These are phyloP conservation scores for Yarrowia galli DNA, from an alignment of 1,139 yeast species.

Conservation along the genomic window DNA sequence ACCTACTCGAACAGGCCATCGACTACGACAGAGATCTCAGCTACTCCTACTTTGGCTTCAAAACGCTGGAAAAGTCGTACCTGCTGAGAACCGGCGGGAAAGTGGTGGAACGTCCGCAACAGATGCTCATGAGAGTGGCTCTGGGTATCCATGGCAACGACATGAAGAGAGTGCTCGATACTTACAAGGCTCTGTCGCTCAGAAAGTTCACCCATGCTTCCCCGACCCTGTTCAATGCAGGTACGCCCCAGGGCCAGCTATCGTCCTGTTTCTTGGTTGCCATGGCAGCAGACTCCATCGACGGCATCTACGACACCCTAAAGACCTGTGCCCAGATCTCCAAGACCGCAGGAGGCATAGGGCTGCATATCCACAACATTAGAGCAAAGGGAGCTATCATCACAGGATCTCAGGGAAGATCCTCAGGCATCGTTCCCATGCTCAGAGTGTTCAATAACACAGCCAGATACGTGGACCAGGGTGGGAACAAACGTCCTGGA, in stretches of 20 bases:
- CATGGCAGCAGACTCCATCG: constrained; percentile 81
- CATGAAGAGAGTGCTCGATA: constrained; percentile 65
- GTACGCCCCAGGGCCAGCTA: constrained; percentile 76
- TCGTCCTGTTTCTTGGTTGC: constrained; percentile 83
- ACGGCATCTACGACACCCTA: constrained; percentile 79
- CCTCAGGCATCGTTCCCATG: constrained; percentile 84
- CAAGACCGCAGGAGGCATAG: constrained; percentile 85
- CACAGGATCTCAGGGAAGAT: constrained; percentile 77
- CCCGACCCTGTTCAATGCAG: constrained; percentile 82
- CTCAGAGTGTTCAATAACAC: constrained; percentile 81
- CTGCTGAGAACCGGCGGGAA: constrained; percentile 63
- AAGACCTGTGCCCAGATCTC: constrained; percentile 79
- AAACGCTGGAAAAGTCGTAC: constrained; percentile 76
- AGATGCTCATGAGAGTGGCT: constrained; percentile 78
- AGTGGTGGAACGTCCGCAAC: constrained; percentile 82
- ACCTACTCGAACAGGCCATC: constrained; percentile 67
- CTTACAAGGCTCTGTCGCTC: constrained; percentile 77
- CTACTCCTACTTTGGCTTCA: constrained; percentile 76
- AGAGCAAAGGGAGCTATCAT: constrained; percentile 75
- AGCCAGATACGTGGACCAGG: constrained; percentile 88
- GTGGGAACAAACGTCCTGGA: constrained; percentile 87
- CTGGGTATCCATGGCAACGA: constrained; percentile 78
- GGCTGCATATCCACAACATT: constrained; percentile 77
- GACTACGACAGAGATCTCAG: constrained; percentile 70
- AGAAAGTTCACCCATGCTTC: constrained; percentile 80